These are phyloP conservation scores for Cyberlindnera sargentensis DNA, from an alignment of 805 yeast genomes.

Conservation along the genomic window DNA sequence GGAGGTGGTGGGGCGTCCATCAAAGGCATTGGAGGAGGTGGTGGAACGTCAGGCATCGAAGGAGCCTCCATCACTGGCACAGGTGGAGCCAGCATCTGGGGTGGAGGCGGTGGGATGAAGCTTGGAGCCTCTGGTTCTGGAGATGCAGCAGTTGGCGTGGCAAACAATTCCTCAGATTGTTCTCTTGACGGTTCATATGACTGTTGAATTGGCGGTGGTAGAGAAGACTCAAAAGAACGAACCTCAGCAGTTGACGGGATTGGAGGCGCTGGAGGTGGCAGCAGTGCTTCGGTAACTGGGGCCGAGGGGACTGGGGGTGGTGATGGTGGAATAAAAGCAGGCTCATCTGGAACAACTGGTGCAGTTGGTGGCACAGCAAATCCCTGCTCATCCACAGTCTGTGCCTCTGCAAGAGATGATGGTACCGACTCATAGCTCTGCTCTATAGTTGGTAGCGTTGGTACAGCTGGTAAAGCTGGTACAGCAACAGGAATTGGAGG, in stretches of 20 bases:
- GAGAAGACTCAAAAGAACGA: no score
- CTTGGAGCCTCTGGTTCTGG: slow-evolving; percentile 26
- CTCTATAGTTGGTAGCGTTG: no score
- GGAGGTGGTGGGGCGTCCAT: slow-evolving; percentile 11
- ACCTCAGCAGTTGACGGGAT: no score
- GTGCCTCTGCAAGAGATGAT: no score
- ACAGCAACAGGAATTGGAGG: slow-evolving; percentile 2
- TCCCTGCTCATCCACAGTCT: neutral
- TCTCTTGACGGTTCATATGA: slow-evolving; percentile 7
- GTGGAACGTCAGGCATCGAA: slow-evolving; percentile 24
- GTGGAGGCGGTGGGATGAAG: slow-evolving; percentile 9
- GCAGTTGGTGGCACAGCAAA: neutral
- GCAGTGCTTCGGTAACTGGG: no score
- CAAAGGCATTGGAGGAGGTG: slow-evolving; percentile 25
- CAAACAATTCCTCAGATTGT: slow-evolving; percentile 8
- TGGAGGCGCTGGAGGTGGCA: no score
- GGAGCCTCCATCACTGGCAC: slow-evolving; percentile 28
- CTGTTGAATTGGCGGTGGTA: slow-evolving; percentile 10
- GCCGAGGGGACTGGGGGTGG: slow-evolving; percentile 6
- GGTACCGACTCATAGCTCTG: no score
- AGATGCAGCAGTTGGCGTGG: slow-evolving; percentile 21
- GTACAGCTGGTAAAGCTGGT: slow-evolving; percentile 3
- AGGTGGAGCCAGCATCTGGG: slow-evolving; percentile 27
- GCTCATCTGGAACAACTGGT: slow-evolving; percentile 9
- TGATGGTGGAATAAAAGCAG: slow-evolving; percentile 10